Conservation (phyloP, 1,139 yeast genomes). For the Ogataea hybrid region DNA sequence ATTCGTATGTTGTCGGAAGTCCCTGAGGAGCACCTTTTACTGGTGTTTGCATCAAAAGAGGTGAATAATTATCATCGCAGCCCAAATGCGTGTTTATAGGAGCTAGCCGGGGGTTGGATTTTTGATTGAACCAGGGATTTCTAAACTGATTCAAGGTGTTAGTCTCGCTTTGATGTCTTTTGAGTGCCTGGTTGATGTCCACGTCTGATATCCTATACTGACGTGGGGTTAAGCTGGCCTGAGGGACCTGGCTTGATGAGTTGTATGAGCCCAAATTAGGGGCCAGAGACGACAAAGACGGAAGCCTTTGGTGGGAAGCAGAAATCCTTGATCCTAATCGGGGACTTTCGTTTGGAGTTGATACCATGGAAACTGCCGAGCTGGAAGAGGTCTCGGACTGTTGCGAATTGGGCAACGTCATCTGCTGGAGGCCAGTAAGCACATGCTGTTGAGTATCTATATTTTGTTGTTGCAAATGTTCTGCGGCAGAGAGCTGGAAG, state of each 20-base stretch:
- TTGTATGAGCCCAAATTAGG: slow-evolving; percentile 8
- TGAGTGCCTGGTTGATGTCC: slow-evolving; percentile 15
- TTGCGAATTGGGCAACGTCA: slow-evolving; percentile 20
- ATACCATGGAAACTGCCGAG: slow-evolving; percentile 5
- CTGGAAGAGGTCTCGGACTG: slow-evolving; percentile 7
- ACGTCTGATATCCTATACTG: slow-evolving; percentile 17
- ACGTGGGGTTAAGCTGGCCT: slow-evolving; percentile 11
- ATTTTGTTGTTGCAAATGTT: slow-evolving; percentile 12
- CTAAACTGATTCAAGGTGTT: slow-evolving; percentile 15
- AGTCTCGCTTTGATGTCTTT: slow-evolving; percentile 20
- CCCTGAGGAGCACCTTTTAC: slow-evolving; percentile 20
- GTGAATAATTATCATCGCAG: slow-evolving; percentile 13
- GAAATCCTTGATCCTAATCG: slow-evolving; percentile 20
- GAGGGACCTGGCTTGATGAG: slow-evolving; percentile 3
- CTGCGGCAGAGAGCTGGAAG: slow-evolving; percentile 1
- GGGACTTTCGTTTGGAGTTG: slow-evolving; percentile 21
- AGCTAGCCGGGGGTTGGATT: slow-evolving; percentile 8
- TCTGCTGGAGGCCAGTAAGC: slow-evolving; percentile 21
- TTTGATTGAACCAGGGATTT: slow-evolving; percentile 24
- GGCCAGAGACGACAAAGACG: slow-evolving; percentile 19
- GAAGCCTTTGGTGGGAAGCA: slow-evolving; percentile 20
- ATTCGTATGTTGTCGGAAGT: slow-evolving; percentile 53
- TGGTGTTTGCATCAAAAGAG: slow-evolving; percentile 17
- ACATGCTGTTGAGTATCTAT: slow-evolving; percentile 17
- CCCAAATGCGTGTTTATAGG: slow-evolving; percentile 11